Evolutionary conservation across 495 filamentous ascomycete species (phyloP).

Genomic region (Viridothelium virens): DNA sequence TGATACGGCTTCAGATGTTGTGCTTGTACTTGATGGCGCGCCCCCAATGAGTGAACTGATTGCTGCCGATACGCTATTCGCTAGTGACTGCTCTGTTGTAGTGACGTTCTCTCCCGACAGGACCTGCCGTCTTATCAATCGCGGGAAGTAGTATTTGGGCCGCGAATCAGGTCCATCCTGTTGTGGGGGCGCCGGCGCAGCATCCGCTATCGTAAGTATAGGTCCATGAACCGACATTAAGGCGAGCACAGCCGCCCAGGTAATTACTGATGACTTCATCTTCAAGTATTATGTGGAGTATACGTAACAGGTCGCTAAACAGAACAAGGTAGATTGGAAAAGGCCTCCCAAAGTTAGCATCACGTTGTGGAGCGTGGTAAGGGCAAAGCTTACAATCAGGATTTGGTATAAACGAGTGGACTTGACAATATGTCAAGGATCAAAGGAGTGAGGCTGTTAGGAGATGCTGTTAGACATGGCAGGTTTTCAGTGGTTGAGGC

Average conservation of each 20-base stretch:
- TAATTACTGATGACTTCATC: slow-evolving; percentile 33
- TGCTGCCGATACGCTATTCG: slow-evolving; percentile 22
- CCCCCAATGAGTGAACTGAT: slow-evolving; percentile 15
- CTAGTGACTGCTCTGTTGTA: slow-evolving; percentile 26
- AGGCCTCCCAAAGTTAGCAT: slow-evolving; percentile 1
- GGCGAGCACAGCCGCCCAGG: slow-evolving; percentile 36
- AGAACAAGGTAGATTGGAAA: slow-evolving; percentile 17
- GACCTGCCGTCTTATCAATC: slow-evolving; percentile 41
- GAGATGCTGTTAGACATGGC: background rate
- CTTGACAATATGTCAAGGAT: slow-evolving; percentile 25
- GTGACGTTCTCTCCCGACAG: slow-evolving; percentile 24
- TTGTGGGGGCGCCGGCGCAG: slow-evolving; percentile 35
- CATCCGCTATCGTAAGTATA: slow-evolving; percentile 35
- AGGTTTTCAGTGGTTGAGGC: background rate
- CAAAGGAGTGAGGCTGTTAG: slow-evolving; percentile 2
- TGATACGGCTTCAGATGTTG: background rate
- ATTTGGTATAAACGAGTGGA: slow-evolving; percentile 33
- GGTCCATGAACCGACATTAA: slow-evolving; percentile 32
- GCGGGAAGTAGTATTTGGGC: slow-evolving; percentile 44
- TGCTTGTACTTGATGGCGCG: slow-evolving; percentile 16
- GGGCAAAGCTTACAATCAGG: slow-evolving; percentile 26
- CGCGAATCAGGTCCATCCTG: slow-evolving; percentile 26
- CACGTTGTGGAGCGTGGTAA: no score
- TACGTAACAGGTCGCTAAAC: slow-evolving; percentile 20
- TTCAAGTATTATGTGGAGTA: slow-evolving; percentile 18